phyloP scores from a whole-genome alignment of 139 green algal genomes.

The Chlorokybus atmophyticus region DNA sequence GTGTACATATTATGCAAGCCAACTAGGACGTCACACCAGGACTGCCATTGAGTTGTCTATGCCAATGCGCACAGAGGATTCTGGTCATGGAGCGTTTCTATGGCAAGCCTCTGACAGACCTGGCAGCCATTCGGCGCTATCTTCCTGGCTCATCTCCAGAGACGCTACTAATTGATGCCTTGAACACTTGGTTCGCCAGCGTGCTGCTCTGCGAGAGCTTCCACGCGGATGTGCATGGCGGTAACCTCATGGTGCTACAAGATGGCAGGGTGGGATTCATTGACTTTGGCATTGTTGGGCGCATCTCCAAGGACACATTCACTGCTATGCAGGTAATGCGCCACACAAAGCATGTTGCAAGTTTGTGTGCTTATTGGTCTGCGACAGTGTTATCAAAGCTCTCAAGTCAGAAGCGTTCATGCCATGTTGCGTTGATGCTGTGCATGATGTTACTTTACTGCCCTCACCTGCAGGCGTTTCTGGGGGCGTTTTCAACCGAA shows the following conservation, averaged over 20 bases:
- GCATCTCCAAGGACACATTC: conserved; percentile 42
- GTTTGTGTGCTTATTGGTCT: too few species aligned
- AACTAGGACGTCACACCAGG: too few species aligned
- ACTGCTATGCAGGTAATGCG: conserved; percentile 9
- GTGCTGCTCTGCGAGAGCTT: conserved; percentile 78
- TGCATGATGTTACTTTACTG: neutral
- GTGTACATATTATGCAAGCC: too few species aligned
- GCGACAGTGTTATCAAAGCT: too few species aligned
- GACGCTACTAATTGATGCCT: conserved; percentile 59
- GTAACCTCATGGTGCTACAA: conserved; percentile 83
- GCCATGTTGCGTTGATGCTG: neutral
- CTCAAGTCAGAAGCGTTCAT: too few species aligned
- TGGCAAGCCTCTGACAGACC: conserved; percentile 80
- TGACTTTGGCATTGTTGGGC: conserved; percentile 75
- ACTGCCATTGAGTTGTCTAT: too few species aligned
- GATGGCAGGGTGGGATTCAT: conserved; percentile 35
- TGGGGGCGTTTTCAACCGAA: conserved; percentile 37
- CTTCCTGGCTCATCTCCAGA: conserved; percentile 24
- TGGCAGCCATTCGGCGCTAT: conserved; percentile 55
- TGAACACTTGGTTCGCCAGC: conserved; percentile 89
- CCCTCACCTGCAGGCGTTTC: conserved; percentile 50
- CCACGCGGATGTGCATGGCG: conserved; percentile 92
- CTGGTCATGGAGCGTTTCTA: conserved; percentile 82
- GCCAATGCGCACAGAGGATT: too few species aligned
- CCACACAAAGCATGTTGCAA: neutral